phyloP scores from a whole-genome alignment of 75 land plant species.

The Cunninghamia lanceolata region DNA sequence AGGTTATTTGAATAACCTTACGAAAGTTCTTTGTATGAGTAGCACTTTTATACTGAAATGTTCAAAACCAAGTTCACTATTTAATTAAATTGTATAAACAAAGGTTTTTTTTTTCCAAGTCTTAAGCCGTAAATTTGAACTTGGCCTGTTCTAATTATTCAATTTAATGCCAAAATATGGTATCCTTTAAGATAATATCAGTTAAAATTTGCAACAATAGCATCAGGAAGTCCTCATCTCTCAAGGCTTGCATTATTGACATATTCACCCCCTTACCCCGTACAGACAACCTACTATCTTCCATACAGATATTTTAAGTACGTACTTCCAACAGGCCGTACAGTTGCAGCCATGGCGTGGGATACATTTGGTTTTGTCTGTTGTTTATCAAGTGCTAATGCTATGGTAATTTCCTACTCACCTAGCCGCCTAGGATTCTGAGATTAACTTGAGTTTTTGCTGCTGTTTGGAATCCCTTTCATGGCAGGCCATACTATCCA shows the following conservation, averaged over 20 bases:
- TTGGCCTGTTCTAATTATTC: neutral
- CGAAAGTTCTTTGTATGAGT: neutral
- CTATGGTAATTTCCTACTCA: too few relatives aligned
- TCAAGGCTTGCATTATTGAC: neutral
- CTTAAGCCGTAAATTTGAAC: neutral
- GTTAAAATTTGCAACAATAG: neutral
- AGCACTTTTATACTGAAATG: neutral
- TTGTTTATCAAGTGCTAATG: too few relatives aligned
- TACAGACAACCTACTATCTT: neutral
- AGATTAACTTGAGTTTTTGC: too few relatives aligned
- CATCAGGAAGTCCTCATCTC: neutral
- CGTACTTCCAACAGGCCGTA: too few relatives aligned
- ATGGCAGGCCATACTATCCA: too few relatives aligned
- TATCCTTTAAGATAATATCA: neutral
- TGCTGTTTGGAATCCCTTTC: too few relatives aligned
- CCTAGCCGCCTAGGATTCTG: too few relatives aligned
- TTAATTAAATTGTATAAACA: neutral
- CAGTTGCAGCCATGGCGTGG: too few relatives aligned
- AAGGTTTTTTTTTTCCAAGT: neutral
- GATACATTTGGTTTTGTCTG: too few relatives aligned
- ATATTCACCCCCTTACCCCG: too few relatives aligned
- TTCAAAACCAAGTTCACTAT: neutral
- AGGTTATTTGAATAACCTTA: neutral
- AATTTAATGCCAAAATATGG: neutral
- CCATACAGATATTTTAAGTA: neutral